Evolutionary conservation across 176 grass and related monocot species (phyloP).

Genomic region (Carex parvula): DNA sequence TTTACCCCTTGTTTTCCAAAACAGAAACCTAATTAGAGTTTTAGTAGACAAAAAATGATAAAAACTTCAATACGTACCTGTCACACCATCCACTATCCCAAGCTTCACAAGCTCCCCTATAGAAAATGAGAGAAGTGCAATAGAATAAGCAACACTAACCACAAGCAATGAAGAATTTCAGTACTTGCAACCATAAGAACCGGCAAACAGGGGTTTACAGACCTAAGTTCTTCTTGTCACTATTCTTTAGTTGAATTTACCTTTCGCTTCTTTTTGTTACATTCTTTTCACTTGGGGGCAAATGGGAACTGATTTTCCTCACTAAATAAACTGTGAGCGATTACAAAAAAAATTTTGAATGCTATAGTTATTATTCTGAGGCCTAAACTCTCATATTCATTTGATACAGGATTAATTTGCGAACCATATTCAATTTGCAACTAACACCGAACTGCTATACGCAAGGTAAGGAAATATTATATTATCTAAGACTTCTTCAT

Average conservation of each 20-base stretch:
- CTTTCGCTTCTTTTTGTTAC: background rate
- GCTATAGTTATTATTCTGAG: background rate
- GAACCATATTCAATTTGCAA: no score
- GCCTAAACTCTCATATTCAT: background rate
- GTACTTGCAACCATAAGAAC: conserved; percentile 24
- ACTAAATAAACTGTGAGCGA: background rate
- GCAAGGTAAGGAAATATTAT: no score
- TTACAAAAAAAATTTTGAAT: background rate
- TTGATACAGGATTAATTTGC: background rate
- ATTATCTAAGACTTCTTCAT: no score
- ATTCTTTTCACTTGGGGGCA: background rate
- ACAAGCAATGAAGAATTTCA: conserved; percentile 27
- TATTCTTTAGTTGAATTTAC: conserved; percentile 3
- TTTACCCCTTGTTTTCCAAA: background rate
- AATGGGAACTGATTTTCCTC: background rate
- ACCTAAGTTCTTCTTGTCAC: background rate
- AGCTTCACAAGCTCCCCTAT: conserved; percentile 83
- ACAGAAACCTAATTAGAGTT: conserved; percentile 6
- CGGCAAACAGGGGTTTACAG: background rate
- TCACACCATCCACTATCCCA: conserved; percentile 64
- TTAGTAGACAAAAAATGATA: conserved; percentile 14
- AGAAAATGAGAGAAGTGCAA: conserved; percentile 33
- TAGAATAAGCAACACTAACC: conserved; percentile 20
- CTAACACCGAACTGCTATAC: no score
- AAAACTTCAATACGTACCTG: conserved; percentile 47